Base-by-base conservation (phyloP, 768 basidiomycete species). In the Suillus tomentosus region DNA sequence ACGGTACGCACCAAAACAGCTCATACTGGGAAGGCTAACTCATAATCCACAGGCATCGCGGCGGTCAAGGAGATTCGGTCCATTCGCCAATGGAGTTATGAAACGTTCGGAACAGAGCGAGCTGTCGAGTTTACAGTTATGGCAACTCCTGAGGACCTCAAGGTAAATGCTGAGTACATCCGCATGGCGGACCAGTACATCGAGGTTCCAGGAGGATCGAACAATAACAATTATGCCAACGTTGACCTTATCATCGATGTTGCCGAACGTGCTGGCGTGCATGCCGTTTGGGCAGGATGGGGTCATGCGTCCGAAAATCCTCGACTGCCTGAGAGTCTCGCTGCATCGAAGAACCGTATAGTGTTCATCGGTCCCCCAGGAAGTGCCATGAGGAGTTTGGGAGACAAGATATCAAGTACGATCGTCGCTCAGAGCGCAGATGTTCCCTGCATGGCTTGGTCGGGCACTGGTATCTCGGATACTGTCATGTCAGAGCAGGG, bases 231-330 rank as follows among this genome's bases (percentile, higher is more conserved):
- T 78, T 99, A 99, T 73, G 97, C 97, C 69, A 99, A 99, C 76
- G 97, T 99, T 71, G 97, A 99, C 73, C 89, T 97, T 72, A 99
- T 99, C 72, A 93, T 99, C 64, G 97, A 99, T 74, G 88, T 99
- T 63, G 97, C 97, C 50, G 96, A 99, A 79, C 90, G 97, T 68
- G 85, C 95, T 24, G 97, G 95, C 39, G 97, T 99, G 1, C 97
- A 99, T 73, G 97, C 97, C 51, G 97, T 99, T 31, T 99, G 97
- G 97, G 97, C 97, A 42, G 97, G 97, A 63, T 99, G 97, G 97
- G 97, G 97, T 58, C 97, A 99, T 77, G 97, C 97, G 34, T 99
- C 97, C 3, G 97, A 99, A 78, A 99, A 99, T 77, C 97, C 97
- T 1, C 89, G 95, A 61, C 80, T 99, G 24, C 97, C 97, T 1